Evolutionary conservation across 768 basidiomycete genomes (phyloP), one percentile per base, ranked within the genome.

Genomic region (Pleurotus platypus): DNA sequence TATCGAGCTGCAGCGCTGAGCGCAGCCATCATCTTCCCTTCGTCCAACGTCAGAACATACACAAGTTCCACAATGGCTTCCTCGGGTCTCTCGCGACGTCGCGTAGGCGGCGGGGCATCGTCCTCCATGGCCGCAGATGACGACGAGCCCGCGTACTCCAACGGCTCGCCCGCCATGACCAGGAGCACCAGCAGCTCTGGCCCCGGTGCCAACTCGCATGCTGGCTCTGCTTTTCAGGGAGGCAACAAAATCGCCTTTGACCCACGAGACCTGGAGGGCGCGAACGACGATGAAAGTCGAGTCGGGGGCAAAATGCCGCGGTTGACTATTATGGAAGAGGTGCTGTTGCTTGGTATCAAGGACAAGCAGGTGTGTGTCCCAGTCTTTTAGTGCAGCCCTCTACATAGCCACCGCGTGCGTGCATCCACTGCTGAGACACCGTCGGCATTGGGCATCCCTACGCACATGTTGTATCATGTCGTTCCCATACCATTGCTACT

Each of bases 271-370:
- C 70, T 97, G 62, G 75, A 90, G 66, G 81, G 83, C 55, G 86
- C 83, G 38, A 79, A 79, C 46, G 84, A 88, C 62, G 84, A 86
- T 60, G 77, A 69, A n/a, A 49, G 46, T 15, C 78, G 77, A 55
- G 65, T 81, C 56, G 87, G 88, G 2, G 89, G 87, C 16, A 85
- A 82, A 71, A 80, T 89, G 71, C 97, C 97, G 2, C 78, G 79
- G 57, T 75, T 99, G 63, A 99, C 97, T 22, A 81, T 99, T 57
- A 91, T 98, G 90, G 97, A 99, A 75, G 97, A 99, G 76, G 87
- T 99, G 5, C 75, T 98, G 59, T 71, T 99, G 57, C 74, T 99
- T 11, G 97, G 97, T 3, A 75, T 99, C 57, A 98, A 98, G 71
- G 97, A 98, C 75, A 95, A 94, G 68, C 94, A 96, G 77, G 94